Conservation (phyloP, 257 asterid genomes). For the Penstemon newberryi region DNA sequence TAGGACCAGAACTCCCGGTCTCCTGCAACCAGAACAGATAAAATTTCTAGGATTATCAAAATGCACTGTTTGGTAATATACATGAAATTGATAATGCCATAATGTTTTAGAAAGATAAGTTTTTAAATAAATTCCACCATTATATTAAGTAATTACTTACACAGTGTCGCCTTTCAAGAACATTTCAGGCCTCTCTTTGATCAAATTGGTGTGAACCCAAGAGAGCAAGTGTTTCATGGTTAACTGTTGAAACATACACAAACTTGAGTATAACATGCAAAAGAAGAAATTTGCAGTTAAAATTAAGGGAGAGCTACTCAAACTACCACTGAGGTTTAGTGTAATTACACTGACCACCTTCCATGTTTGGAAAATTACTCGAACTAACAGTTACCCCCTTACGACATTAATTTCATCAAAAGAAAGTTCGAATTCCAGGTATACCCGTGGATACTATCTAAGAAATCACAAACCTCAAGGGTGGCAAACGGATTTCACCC, state of each 20-base stretch:
- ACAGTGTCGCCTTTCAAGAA: conserved; percentile 95
- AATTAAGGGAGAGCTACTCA: too few species aligned
- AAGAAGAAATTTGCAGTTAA: background rate
- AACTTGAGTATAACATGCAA: conserved; percentile 6
- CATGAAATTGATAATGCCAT: conserved; percentile 10
- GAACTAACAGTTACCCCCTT: too few species aligned
- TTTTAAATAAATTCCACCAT: background rate
- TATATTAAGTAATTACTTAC: conserved; percentile 47
- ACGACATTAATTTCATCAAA: too few species aligned
- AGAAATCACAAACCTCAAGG: too few species aligned
- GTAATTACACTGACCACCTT: too few species aligned
- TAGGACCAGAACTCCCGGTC: conserved; percentile 91
- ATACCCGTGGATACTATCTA: too few species aligned
- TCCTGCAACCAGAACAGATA: conserved; percentile 47
- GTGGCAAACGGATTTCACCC: too few species aligned
- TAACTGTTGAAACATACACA: conserved; percentile 43
- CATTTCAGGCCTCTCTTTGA: conserved; percentile 99
- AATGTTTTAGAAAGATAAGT: background rate
- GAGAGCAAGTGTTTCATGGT: conserved; percentile 79
- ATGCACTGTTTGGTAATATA: background rate
- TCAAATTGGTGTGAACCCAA: conserved; percentile 86
- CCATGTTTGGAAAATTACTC: too few species aligned
- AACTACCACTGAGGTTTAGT: too few species aligned
- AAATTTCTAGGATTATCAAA: conserved; percentile 5
- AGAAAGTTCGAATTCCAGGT: too few species aligned